These are phyloP conservation scores for Saccharum spontaneum DNA, from an alignment of 176 grass and related monocot genomes.

Conservation along the genomic window DNA sequence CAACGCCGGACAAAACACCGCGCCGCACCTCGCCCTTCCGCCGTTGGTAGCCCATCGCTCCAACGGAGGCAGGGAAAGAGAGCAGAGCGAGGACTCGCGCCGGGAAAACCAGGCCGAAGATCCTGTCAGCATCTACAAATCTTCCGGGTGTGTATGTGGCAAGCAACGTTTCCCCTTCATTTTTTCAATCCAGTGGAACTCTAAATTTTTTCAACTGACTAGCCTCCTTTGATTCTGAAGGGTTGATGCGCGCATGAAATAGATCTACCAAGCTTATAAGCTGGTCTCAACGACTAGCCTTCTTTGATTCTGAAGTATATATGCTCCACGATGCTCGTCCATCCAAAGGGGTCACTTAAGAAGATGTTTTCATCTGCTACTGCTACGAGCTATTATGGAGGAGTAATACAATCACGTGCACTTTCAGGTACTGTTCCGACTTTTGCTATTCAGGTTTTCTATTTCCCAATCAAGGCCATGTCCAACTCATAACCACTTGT, in stretches of 20 bases:
- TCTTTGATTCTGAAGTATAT: neutral
- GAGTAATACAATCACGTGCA: neutral
- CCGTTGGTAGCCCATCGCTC: neutral
- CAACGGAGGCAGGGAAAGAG: neutral
- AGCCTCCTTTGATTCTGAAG: neutral
- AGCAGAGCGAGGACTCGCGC: no score
- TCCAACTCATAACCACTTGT: neutral
- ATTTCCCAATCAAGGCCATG: neutral
- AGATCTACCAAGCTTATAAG: neutral
- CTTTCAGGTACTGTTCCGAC: constrained; percentile 31
- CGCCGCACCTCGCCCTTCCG: no score
- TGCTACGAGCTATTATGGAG: constrained; percentile 32
- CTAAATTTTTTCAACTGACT: neutral
- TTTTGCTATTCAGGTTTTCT: neutral
- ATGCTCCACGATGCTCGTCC: constrained; percentile 46
- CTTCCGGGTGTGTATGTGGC: neutral
- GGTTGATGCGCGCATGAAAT: neutral
- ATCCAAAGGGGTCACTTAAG: constrained; percentile 33
- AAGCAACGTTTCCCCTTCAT: neutral
- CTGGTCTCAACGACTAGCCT: neutral
- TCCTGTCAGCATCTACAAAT: neutral
- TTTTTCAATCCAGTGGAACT: neutral
- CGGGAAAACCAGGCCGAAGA: neutral
- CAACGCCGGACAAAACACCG: neutral
- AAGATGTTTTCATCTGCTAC: constrained; percentile 44